A percentile compares a stretch with the other conserved stretches of the same genome.
Evolutionary conservation across 169 alveolate species (phyloP).

Genomic region (Eimeria praecox): DNA sequence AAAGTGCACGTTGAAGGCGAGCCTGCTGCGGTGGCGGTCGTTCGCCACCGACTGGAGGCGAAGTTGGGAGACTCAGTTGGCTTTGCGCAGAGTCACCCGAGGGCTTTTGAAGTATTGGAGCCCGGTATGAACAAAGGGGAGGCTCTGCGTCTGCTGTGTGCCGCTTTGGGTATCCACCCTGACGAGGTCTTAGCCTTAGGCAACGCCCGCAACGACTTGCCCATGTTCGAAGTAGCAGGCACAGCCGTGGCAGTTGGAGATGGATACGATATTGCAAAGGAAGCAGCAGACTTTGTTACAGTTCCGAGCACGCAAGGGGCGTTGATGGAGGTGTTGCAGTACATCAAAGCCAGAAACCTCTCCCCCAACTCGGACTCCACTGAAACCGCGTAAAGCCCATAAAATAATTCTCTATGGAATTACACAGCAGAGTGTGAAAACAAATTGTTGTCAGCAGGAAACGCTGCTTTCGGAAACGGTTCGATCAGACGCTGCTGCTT

Average conservation of each 20-base stretch:
- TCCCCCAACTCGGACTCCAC: neutral
- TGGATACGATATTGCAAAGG: constrained; percentile 53
- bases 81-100: neutral
- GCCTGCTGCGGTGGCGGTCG: neutral
- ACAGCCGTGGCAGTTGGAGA: constrained; percentile 84
- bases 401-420: no score
- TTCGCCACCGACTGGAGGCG: neutral
- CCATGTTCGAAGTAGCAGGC: constrained; percentile 83
- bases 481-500: neutral
- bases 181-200: constrained; percentile 87
- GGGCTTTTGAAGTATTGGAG: neutral
- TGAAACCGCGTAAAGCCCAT: neutral
- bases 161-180: constrained; percentile 57
- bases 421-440: neutral
- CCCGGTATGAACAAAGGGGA: constrained; percentile 30
- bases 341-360: neutral
- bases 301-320: constrained; percentile 60
- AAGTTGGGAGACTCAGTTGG: constrained; percentile 26
- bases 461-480: neutral
- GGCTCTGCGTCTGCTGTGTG: constrained; percentile 1
- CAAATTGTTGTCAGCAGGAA: neutral
- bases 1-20: constrained; percentile 29
- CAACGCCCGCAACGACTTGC: constrained; percentile 89
- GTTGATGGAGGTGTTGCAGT: neutral
- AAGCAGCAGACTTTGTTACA: constrained; percentile 41